phyloP scores from a whole-genome alignment of 2,329 filamentous ascomycete genomes.

The Sclerotinia glacialis region DNA sequence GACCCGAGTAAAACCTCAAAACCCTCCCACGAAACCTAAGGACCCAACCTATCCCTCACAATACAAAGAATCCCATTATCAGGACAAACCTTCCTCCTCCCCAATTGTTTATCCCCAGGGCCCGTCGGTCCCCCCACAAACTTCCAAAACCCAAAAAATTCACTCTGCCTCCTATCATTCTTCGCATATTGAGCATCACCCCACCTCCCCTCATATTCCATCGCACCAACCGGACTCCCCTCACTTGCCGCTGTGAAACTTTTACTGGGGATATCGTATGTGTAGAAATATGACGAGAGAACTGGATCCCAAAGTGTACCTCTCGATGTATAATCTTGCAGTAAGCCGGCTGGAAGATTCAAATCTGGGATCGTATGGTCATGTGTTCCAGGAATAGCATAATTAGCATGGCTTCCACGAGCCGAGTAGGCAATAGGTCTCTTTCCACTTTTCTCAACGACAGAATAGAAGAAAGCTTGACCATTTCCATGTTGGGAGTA shows the following conservation, averaged over 20 bases:
- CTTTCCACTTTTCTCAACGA: slow-evolving; percentile 51
- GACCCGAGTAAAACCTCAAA: background rate
- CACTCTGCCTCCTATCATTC: slow-evolving; percentile 42
- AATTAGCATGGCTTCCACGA: slow-evolving; percentile 63
- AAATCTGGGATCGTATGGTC: slow-evolving; percentile 62
- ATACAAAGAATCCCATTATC: slow-evolving; percentile 40
- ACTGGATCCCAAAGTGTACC: slow-evolving; percentile 61
- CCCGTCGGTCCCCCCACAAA: slow-evolving; percentile 59
- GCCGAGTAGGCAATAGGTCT: slow-evolving; percentile 58
- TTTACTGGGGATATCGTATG: slow-evolving; percentile 44
- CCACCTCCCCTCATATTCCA: slow-evolving; percentile 59
- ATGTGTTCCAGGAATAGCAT: slow-evolving; percentile 57
- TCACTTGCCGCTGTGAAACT: slow-evolving; percentile 32
- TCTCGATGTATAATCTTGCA: slow-evolving; percentile 54
- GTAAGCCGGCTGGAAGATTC: slow-evolving; percentile 52
- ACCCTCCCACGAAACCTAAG: slow-evolving; percentile 22
- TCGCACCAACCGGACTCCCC: slow-evolving; percentile 50
- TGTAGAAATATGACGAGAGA: slow-evolving; percentile 54
- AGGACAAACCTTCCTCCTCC: slow-evolving; percentile 56
- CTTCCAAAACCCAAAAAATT: slow-evolving; percentile 48
- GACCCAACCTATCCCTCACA: slow-evolving; percentile 31
- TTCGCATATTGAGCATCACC: slow-evolving; percentile 58
- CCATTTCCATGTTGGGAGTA: slow-evolving; percentile 62
- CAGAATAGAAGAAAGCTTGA: slow-evolving; percentile 59
- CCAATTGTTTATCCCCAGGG: slow-evolving; percentile 57